Conservation (phyloP, 768 basidiomycete genomes). For the Termitomyces sp. region DNA sequence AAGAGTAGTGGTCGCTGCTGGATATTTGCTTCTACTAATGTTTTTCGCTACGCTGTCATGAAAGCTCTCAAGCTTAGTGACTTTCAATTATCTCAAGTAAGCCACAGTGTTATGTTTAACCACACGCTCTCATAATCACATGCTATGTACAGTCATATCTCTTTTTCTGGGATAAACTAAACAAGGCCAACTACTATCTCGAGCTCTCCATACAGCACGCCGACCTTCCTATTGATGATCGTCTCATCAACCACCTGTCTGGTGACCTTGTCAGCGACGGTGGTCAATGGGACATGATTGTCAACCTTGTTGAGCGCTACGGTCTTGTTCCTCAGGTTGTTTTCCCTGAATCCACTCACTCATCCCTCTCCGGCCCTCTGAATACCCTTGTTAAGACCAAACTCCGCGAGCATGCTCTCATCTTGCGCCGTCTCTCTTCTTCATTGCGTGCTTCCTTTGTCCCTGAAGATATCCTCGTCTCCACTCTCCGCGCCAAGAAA, state of each 20-base stretch:
- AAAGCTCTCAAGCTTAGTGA: constrained; percentile 82
- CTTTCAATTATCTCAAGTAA: constrained; percentile 87
- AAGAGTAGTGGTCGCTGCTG: constrained; percentile 90
- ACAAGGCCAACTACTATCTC: constrained; percentile 91
- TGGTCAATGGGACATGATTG: constrained; percentile 93
- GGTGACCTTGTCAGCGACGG: constrained; percentile 83
- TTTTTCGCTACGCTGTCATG: constrained; percentile 80
- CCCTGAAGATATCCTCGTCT: constrained; percentile 42
- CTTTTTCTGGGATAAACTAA: constrained; percentile 96
- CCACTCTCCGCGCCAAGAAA: constrained; percentile 75
- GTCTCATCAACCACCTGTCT: constrained; percentile 76
- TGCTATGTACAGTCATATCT: constrained; percentile 61
- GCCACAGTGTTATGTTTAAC: constrained; percentile 4
- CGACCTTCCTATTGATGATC: constrained; percentile 75
- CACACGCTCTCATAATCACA: neutral
- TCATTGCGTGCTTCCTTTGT: constrained; percentile 48
- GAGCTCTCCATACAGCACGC: constrained; percentile 83
- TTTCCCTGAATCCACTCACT: constrained; percentile 85
- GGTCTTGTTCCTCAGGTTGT: constrained; percentile 82
- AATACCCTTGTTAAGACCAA: constrained; percentile 84
- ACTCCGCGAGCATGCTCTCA: constrained; percentile 86
- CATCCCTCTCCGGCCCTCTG: constrained; percentile 66
- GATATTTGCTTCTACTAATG: constrained; percentile 91
- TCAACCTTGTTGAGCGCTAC: constrained; percentile 60
- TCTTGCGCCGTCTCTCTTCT: constrained; percentile 62